Conservation (phyloP, 1,284 basidiomycete genomes). For the Naganishia cerealis region DNA sequence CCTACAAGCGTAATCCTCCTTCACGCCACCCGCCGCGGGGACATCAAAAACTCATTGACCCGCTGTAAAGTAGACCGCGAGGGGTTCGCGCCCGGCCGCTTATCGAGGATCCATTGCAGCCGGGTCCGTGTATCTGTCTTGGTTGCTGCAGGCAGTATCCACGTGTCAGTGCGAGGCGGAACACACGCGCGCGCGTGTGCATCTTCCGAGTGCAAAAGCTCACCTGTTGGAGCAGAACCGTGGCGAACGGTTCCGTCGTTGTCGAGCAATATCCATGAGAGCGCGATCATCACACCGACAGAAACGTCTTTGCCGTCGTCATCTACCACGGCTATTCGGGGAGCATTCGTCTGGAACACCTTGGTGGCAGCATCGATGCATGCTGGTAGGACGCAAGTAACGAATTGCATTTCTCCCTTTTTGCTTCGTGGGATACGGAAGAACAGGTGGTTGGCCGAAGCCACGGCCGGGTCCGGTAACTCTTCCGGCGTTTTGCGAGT, state of each 20-base stretch:
- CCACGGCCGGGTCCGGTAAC: not conserved
- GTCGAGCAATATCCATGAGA: conserved; percentile 23
- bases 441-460: conserved; percentile 1
- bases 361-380: conserved; percentile 8
- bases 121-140: conserved; percentile 31
- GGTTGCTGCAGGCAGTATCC: conserved; percentile 9
- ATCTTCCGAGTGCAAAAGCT: not conserved
- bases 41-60: conserved; percentile 52
- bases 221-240: conserved; percentile 11
- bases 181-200: too few species aligned
- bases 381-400: conserved; percentile 24
- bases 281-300: conserved; percentile 28
- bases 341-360: not conserved
- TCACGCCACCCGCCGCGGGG: conserved; percentile 25
- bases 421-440: conserved; percentile 29
- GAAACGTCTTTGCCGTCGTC: conserved; percentile 30
- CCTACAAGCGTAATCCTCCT: not conserved
- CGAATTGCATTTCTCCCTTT: conserved; percentile 27
- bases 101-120: conserved; percentile 46
- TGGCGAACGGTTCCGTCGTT: conserved; percentile 25
- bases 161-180: not conserved
- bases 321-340: conserved; percentile 18
- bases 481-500: conserved; percentile 9
- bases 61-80: conserved; percentile 49
- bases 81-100: conserved; percentile 52